phyloP scores from a whole-genome alignment of 768 basidiomycete species.

The Lactarius quietus region DNA sequence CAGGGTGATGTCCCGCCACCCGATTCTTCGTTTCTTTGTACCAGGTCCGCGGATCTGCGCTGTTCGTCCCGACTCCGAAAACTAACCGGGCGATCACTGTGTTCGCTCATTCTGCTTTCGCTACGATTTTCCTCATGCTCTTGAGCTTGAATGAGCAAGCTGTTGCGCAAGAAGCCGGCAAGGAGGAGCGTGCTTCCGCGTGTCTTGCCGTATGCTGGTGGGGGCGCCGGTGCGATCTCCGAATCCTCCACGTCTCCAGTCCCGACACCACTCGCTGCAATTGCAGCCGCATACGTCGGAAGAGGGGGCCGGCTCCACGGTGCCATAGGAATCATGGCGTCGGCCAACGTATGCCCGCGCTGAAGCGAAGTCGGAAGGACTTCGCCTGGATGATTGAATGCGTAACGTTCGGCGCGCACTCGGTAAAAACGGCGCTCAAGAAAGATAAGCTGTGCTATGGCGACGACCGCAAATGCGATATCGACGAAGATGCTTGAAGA shows the following conservation, averaged over 20 bases:
- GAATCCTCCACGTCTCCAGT: conserved; percentile 76
- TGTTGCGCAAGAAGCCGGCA: conserved; percentile 42
- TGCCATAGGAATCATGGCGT: conserved; percentile 34
- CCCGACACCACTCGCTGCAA: conserved; percentile 63
- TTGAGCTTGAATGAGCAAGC: conserved; percentile 23
- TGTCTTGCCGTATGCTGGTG: conserved; percentile 75
- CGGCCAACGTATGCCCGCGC: not conserved
- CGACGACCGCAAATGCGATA: conserved; percentile 52
- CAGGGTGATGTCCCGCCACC: conserved; percentile 31
- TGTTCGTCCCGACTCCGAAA: conserved; percentile 53
- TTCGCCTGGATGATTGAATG: conserved; percentile 56
- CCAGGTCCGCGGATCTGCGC: conserved; percentile 50
- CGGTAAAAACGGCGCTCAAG: conserved; percentile 61
- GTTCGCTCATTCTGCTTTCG: conserved; percentile 30
- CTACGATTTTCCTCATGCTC: conserved; percentile 20
- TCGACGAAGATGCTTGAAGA: conserved; percentile 51
- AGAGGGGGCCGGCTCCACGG: conserved; percentile 72
- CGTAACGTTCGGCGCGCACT: conserved; percentile 65
- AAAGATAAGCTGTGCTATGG: conserved; percentile 54
- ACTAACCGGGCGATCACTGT: conserved; percentile 47
- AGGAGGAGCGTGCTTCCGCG: conserved; percentile 64
- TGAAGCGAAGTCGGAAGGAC: conserved; percentile 30
- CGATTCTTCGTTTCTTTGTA: conserved; percentile 52
- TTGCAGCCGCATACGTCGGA: conserved; percentile 65
- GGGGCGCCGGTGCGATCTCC: conserved; percentile 62